phyloP scores from a whole-genome alignment of 1,139 yeast species.

The Hansenula sp. region DNA sequence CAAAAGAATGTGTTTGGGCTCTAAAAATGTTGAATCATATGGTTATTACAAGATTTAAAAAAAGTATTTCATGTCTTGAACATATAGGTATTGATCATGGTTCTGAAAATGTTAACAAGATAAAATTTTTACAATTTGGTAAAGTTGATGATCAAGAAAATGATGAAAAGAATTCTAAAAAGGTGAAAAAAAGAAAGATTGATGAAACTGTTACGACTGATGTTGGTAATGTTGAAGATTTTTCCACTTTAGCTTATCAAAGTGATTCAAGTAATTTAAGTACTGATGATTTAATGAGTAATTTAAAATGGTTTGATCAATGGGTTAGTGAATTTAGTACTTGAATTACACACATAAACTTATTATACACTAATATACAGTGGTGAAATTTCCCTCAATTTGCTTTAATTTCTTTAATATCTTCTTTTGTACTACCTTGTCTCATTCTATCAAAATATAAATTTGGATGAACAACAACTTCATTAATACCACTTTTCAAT shows the following conservation, averaged over 20 bases:
- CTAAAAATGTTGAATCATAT: slow-evolving; percentile 52
- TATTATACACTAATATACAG: too few relatives aligned
- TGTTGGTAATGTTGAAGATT: not conserved
- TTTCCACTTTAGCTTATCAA: slow-evolving; percentile 13
- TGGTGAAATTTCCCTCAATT: too few relatives aligned
- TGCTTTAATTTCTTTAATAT: too few relatives aligned
- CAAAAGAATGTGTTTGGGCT: slow-evolving; percentile 61
- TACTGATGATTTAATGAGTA: slow-evolving; percentile 34
- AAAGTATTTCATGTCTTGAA: slow-evolving; percentile 33
- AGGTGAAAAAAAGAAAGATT: slow-evolving; percentile 1
- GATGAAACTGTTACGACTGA: slow-evolving; percentile 1
- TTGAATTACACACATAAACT: too few relatives aligned
- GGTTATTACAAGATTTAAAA: slow-evolving; percentile 40
- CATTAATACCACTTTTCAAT: slow-evolving; percentile 44
- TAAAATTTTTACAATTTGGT: slow-evolving; percentile 45
- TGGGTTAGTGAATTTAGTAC: slow-evolving; percentile 15
- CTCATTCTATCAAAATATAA: slow-evolving; percentile 74
- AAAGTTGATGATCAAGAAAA: slow-evolving; percentile 19
- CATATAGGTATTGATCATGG: slow-evolving; percentile 54
- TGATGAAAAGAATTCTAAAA: not conserved
- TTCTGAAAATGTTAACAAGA: slow-evolving; percentile 46
- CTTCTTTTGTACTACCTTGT: slow-evolving; percentile 2
- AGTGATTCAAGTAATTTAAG: slow-evolving; percentile 21
- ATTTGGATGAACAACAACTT: slow-evolving; percentile 77
- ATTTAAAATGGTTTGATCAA: slow-evolving; percentile 55